Base-by-base conservation (phyloP, 768 basidiomycete species). In the Pleurotus giganteus region DNA sequence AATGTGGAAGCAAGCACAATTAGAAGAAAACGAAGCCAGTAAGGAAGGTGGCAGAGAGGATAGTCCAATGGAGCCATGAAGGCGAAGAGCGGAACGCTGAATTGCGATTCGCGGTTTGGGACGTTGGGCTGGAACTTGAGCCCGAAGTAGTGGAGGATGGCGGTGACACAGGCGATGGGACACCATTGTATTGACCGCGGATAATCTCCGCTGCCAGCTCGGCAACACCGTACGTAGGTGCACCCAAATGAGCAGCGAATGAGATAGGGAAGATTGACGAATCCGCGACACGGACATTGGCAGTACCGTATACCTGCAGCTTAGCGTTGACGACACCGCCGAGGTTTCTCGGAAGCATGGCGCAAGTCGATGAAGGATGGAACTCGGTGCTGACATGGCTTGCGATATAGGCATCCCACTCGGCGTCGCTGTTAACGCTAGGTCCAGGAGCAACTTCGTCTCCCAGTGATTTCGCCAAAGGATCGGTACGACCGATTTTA, bases 361-460 rank as follows among this genome's bases (percentile, higher is more conserved):
- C 71, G 63, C 77, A 80, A 4, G 83, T 77, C 24, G 75, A 75
- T 28, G 74, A 70, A 3, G 86, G 86, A 65, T 89, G 88, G 69
- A 70, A 84, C 69, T 86, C 81, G 7, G 82, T 83, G 5, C 73
- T 69, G 13, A 75, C 72, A 4, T 65, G 58, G 13, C 64, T 66
- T 26, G 69, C 66, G 26, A 85, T 57, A 78, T 79, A 88, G 4
- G 65, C 63, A 34, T 85, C 80, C 70, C 80, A 81, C 26, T 85
- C 69, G 15, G 69, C 78, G 60, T 89, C 87, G 4, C 77, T 78
- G 21, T 68, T 63, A 15, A 86, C 79, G 4, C 58, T 57, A 0
- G 77, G 58, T 1, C 85, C 85, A 0, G 85, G 85, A 7, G 65
- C 60, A 5, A 71, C 63, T 66, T 85, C 84, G n/a, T 59, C 63